phyloP scores from a whole-genome alignment of 805 yeast genomes.

The Scheffersomyces spartinae region DNA sequence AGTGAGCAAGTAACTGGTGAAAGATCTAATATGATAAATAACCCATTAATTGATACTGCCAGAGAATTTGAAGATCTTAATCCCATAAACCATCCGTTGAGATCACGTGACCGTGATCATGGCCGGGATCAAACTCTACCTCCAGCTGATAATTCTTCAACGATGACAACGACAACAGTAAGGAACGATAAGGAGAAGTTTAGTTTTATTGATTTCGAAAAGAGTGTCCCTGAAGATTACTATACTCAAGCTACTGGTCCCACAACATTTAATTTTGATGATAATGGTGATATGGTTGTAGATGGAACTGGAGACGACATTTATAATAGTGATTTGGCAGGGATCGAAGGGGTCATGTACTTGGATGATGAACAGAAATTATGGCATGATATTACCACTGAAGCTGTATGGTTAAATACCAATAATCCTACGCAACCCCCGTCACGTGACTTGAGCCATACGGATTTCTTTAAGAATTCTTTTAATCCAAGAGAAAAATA shows the following conservation, averaged over 20 bases:
- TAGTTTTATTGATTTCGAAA: not conserved
- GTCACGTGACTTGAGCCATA: too few species aligned
- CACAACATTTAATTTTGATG: conserved; percentile 2
- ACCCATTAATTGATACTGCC: not conserved
- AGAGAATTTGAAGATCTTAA: conserved; percentile 1
- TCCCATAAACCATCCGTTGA: conserved; percentile 1
- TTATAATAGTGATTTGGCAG: conserved; percentile 19
- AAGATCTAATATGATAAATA: not conserved
- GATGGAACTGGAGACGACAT: not conserved
- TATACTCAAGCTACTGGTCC: not conserved
- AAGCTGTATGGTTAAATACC: conserved; percentile 59
- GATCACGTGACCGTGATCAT: not conserved
- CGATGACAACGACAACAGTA: too few species aligned
- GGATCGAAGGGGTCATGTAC: conserved; percentile 31
- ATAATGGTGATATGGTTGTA: conserved; percentile 14
- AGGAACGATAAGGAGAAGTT: not conserved
- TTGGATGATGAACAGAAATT: conserved; percentile 36
- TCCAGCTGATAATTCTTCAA: conserved; percentile 1
- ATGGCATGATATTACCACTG: conserved; percentile 71
- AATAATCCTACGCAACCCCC: conserved; percentile 12
- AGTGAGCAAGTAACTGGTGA: not conserved
- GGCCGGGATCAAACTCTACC: conserved; percentile 3
- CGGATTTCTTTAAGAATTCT: conserved; percentile 5
- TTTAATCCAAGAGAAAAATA: too few species aligned
- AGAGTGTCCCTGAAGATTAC: not conserved